A percentile compares a stretch with the other conserved stretches of the same genome.
Conservation (phyloP, 768 basidiomycete genomes). For the Boletus tomentosulus region DNA sequence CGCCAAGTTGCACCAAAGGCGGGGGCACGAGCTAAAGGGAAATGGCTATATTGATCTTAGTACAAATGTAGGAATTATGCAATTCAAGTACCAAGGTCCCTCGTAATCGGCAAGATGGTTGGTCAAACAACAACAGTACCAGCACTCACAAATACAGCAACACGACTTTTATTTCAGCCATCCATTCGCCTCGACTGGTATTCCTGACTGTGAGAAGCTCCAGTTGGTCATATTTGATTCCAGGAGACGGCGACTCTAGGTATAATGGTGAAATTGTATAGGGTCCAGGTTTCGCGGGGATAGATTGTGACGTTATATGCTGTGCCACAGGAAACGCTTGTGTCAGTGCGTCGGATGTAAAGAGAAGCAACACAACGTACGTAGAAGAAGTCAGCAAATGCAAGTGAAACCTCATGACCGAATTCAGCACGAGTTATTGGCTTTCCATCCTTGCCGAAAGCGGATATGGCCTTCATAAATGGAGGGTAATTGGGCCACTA, state of each 20-base stretch:
- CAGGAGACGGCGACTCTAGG: constrained; percentile 9
- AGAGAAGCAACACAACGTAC: constrained; percentile 13
- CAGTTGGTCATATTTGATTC: constrained; percentile 22
- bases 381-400: constrained; percentile 29
- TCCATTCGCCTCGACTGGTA: constrained; percentile 27
- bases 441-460: constrained; percentile 15
- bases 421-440: constrained; percentile 21
- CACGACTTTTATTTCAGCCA: constrained; percentile 24
- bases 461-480: constrained; percentile 22
- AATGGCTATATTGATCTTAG: constrained; percentile 1
- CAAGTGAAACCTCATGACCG: constrained; percentile 27
- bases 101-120: background rate
- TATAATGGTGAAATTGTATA: constrained; percentile 14
- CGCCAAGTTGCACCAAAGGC: background rate
- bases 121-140: background rate
- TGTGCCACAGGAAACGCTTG: background rate
- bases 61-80: background rate
- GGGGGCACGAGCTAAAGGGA: background rate
- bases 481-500: constrained; percentile 27
- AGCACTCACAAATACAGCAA: constrained; percentile 11
- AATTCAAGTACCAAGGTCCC: constrained; percentile 1
- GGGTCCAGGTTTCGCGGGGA: constrained; percentile 14
- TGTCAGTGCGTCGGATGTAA: constrained; percentile 3
- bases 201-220: constrained; percentile 24
- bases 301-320: constrained; percentile 17